A percentile compares a stretch with the other conserved stretches of the same genome.
Evolutionary conservation across 2,329 filamentous ascomycete species (phyloP).

Genomic region (Exophiala calicioides): DNA sequence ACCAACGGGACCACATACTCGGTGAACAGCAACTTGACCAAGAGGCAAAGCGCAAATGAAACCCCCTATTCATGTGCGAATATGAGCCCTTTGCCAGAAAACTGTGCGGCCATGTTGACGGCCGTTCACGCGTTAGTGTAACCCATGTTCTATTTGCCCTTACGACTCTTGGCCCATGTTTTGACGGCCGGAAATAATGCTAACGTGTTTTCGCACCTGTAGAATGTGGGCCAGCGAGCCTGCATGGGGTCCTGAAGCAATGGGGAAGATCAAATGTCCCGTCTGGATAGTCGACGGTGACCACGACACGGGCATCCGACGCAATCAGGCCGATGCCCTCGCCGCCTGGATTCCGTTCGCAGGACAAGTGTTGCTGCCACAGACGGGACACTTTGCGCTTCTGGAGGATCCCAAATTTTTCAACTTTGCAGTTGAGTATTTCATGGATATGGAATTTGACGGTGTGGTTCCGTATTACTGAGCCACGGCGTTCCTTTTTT

Average conservation of each 20-base stretch:
- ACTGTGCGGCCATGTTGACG: slow-evolving; percentile 4
- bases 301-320: slow-evolving; percentile 13
- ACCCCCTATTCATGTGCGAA: slow-evolving; percentile 3
- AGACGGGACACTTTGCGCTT: slow-evolving; percentile 8
- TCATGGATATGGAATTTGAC: slow-evolving; percentile 20
- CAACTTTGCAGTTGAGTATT: slow-evolving; percentile 20
- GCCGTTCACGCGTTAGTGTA: slow-evolving; percentile 9
- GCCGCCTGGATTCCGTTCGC: slow-evolving; percentile 20
- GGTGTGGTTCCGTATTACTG: slow-evolving; percentile 15
- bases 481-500: too few species aligned
- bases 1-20: slow-evolving; percentile 15
- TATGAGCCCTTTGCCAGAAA: slow-evolving; percentile 4
- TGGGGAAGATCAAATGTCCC: slow-evolving; percentile 18
- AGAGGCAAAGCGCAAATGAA: neutral
- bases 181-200: too few species aligned
- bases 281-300: slow-evolving; percentile 21
- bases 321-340: slow-evolving; percentile 20
- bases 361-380: slow-evolving; percentile 15
- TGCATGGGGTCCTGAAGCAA: slow-evolving; percentile 14
- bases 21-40: slow-evolving; percentile 1
- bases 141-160: too few species aligned
- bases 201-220: too few species aligned
- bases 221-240: slow-evolving; percentile 19
- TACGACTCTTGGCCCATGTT: too few species aligned
- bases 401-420: slow-evolving; percentile 17